A percentile compares a stretch with the other conserved stretches of the same genome.
Evolutionary conservation across 2,329 filamentous ascomycete species (phyloP).

Genomic region (Biscogniauxia mediterranea): DNA sequence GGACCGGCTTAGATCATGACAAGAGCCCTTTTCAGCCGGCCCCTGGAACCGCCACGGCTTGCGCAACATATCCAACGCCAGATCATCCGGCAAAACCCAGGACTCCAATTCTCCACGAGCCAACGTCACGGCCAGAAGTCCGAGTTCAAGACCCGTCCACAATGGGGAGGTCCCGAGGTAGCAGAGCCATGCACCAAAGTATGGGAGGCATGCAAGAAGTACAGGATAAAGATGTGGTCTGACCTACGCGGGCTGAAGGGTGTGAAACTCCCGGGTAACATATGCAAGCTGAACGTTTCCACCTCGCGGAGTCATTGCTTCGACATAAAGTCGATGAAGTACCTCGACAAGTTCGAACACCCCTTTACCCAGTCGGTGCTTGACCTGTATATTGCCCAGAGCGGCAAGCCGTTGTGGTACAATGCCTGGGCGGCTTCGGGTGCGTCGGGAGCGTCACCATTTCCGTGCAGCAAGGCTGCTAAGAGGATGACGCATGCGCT

Average conservation of each 20-base stretch:
- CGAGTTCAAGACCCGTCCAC: neutral
- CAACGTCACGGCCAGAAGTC: neutral
- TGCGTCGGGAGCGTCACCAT: slow-evolving; percentile 5
- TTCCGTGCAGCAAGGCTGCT: slow-evolving; percentile 18
- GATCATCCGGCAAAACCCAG: slow-evolving; percentile 6
- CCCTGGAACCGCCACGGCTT: slow-evolving; percentile 7
- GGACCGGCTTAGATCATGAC: slow-evolving; percentile 22
- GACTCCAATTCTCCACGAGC: neutral
- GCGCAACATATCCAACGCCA: slow-evolving; percentile 1
- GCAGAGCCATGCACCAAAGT: neutral
- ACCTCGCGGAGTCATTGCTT: slow-evolving; percentile 27
- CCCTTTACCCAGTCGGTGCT: slow-evolving; percentile 29
- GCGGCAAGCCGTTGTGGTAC: slow-evolving; percentile 28
- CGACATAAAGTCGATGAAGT: slow-evolving; percentile 24
- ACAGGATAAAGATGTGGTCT: slow-evolving; percentile 37
- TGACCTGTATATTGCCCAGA: slow-evolving; percentile 29
- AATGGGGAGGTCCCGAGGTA: neutral
- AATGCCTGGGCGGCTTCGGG: slow-evolving; percentile 1
- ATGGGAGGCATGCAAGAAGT: slow-evolving; percentile 37
- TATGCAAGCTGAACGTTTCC: slow-evolving; percentile 10
- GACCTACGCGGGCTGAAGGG: slow-evolving; percentile 7
- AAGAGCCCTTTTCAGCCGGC: slow-evolving; percentile 15
- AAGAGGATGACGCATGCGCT: slow-evolving; percentile 25
- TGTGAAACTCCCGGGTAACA: slow-evolving; percentile 12
- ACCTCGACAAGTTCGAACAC: slow-evolving; percentile 28